Evolutionary conservation across 2,329 filamentous ascomycete genomes (phyloP).

Genomic region (Cladosporium halotolerans): DNA sequence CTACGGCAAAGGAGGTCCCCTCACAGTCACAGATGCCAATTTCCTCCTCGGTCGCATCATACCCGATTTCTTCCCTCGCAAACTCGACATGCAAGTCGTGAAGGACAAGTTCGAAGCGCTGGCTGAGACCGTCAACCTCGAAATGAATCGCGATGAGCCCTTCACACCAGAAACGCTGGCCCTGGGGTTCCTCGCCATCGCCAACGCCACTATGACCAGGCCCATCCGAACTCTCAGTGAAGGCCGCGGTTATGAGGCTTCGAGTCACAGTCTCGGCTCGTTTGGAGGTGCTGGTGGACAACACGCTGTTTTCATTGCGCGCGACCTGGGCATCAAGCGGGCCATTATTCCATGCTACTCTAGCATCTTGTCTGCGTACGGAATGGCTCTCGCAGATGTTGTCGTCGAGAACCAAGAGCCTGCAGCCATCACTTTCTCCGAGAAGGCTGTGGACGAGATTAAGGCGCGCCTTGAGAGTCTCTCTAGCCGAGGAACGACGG

Average conservation of each 20-base stretch:
- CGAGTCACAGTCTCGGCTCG: slow-evolving; percentile 73
- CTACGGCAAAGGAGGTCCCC: slow-evolving; percentile 31
- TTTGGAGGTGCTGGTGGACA: slow-evolving; percentile 86
- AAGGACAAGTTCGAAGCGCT: slow-evolving; percentile 16
- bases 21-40: slow-evolving; percentile 33
- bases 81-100: slow-evolving; percentile 19
- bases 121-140: slow-evolving; percentile 21
- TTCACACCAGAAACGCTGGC: slow-evolving; percentile 50
- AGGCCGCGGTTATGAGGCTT: slow-evolving; percentile 80
- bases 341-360: slow-evolving; percentile 80
- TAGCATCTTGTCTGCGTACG: slow-evolving; percentile 78
- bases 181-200: slow-evolving; percentile 76
- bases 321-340: slow-evolving; percentile 70
- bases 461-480: slow-evolving; percentile 49
- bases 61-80: slow-evolving; percentile 29
- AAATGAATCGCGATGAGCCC: slow-evolving; percentile 64
- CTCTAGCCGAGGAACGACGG: slow-evolving; percentile 49
- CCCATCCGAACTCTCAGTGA: slow-evolving; percentile 83
- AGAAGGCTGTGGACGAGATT: slow-evolving; percentile 46
- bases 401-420: slow-evolving; percentile 81
- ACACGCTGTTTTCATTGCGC: slow-evolving; percentile 77
- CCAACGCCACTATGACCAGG: slow-evolving; percentile 79
- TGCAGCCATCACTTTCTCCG: slow-evolving; percentile 29
- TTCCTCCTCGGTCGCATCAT: slow-evolving; percentile 29
- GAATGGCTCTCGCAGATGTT: slow-evolving; percentile 82